Percentiles rank a stretch among this genome's conserved stretches.
phyloP scores from a whole-genome alignment of 768 basidiomycete genomes.

The Phlebiopsis flavidoalba region DNA sequence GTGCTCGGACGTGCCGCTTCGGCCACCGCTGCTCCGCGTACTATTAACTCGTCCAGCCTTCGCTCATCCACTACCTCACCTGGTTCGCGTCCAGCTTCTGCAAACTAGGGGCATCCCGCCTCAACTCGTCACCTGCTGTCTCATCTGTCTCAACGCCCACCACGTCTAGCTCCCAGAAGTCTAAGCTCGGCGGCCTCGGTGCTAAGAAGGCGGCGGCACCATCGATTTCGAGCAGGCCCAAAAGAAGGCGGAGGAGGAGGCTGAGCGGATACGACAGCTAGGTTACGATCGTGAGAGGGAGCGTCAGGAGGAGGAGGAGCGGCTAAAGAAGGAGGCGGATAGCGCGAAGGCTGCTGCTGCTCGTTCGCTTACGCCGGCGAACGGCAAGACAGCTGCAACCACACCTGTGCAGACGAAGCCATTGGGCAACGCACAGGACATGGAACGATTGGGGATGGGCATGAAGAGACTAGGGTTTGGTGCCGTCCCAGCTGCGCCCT shows the following conservation, averaged over 20 bases:
- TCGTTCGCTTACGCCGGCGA: constrained; percentile 10
- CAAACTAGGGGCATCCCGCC: constrained; percentile 28
- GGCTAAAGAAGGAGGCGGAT: constrained; percentile 47
- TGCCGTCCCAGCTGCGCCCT: constrained; percentile 61
- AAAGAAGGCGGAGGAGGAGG: constrained; percentile 84
- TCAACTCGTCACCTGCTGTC: constrained; percentile 40
- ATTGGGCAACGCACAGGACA: constrained; percentile 41
- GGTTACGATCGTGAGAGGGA: constrained; percentile 88
- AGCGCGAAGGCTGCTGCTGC: constrained; percentile 32
- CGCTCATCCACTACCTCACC: constrained; percentile 36
- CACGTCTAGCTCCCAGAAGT: constrained; percentile 42
- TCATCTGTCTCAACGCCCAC: constrained; percentile 22
- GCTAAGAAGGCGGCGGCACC: constrained; percentile 76
- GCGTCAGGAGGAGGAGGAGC: constrained; percentile 74
- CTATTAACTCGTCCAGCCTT: constrained; percentile 59
- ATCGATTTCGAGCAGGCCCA: constrained; percentile 96
- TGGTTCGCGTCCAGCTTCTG: constrained; percentile 28
- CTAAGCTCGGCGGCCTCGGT: constrained; percentile 73
- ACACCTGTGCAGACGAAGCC: constrained; percentile 25
- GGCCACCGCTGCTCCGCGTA: constrained; percentile 41
- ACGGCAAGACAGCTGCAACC: constrained; percentile 11
- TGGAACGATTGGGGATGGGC: constrained; percentile 59
- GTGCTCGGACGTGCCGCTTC: constrained; percentile 48
- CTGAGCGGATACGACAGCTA: constrained; percentile 84
- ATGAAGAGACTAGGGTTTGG: constrained; percentile 84